Percentiles rank a stretch among this genome's conserved stretches.
Evolutionary conservation across 2,329 filamentous ascomycete species (phyloP).

Genomic region (Trichoderma semiorbis): DNA sequence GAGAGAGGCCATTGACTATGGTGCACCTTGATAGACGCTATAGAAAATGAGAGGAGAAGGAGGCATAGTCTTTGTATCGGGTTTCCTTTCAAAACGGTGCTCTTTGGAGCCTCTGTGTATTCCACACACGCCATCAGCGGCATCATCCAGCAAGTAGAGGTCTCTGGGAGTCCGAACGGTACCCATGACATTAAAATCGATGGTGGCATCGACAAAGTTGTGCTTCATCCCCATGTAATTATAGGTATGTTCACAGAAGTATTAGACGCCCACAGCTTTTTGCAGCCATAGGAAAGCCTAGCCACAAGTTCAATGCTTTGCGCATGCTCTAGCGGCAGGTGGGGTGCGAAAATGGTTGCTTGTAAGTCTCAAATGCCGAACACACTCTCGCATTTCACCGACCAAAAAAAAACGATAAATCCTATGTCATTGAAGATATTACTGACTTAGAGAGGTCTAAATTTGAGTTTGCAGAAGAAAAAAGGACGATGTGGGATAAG

Average conservation of each 20-base stretch:
- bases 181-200: background rate
- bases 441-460: background rate
- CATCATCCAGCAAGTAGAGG: background rate
- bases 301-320: background rate
- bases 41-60: background rate
- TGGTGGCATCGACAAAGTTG: background rate
- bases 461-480: background rate
- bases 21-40: background rate
- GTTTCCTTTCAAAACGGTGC: too few relatives aligned
- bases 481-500: background rate
- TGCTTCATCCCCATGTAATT: background rate
- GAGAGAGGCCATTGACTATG: background rate
- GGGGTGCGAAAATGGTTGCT: background rate
- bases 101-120: background rate
- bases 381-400: background rate
- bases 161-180: background rate
- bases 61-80: background rate
- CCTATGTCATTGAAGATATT: background rate
- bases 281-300: background rate
- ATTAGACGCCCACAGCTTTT: conserved; percentile 25
- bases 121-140: background rate
- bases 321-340: background rate
- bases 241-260: background rate
- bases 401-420: background rate
- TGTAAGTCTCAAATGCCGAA: background rate